These are phyloP conservation scores for Sporobolomyces phaffii DNA, from an alignment of 768 basidiomycete species.

Conservation along the genomic window DNA sequence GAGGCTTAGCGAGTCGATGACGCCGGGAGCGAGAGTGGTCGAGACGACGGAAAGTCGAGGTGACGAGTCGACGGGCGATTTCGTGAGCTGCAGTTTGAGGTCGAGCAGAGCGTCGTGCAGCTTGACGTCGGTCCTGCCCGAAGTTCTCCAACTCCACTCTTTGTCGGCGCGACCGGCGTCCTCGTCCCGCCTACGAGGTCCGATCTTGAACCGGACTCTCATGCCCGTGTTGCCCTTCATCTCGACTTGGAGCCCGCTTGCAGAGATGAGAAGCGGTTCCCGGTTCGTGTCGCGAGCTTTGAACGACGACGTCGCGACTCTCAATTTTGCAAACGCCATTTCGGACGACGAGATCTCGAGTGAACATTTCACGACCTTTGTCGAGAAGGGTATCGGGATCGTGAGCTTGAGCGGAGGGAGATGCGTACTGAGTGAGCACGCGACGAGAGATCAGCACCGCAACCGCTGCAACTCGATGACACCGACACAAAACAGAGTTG, in stretches of 20 bases:
- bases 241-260: constrained; percentile 4
- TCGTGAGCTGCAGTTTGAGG: not conserved
- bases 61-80: not conserved
- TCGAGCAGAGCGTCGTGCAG: not conserved
- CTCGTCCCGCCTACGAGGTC: not conserved
- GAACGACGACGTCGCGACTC: not conserved
- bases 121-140: constrained; percentile 10
- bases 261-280: not conserved
- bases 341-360: constrained; percentile 18
- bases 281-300: not conserved
- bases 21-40: constrained; percentile 7
- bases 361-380: not conserved
- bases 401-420: constrained; percentile 10
- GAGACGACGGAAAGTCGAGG: not conserved
- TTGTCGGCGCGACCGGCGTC: too few relatives aligned
- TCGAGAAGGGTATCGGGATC: not conserved
- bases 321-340: constrained; percentile 2
- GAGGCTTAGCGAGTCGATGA: constrained; percentile 3
- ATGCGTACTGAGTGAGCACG: not conserved
- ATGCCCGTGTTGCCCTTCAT: constrained; percentile 13
- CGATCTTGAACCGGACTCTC: not conserved
- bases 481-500: not conserved
- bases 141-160: constrained; percentile 5
- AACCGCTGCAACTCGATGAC: too few relatives aligned
- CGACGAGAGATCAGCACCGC: not conserved